Base-by-base conservation (phyloP, 2,329 filamentous ascomycete genomes). In the Hymenoscyphus scutula region DNA sequence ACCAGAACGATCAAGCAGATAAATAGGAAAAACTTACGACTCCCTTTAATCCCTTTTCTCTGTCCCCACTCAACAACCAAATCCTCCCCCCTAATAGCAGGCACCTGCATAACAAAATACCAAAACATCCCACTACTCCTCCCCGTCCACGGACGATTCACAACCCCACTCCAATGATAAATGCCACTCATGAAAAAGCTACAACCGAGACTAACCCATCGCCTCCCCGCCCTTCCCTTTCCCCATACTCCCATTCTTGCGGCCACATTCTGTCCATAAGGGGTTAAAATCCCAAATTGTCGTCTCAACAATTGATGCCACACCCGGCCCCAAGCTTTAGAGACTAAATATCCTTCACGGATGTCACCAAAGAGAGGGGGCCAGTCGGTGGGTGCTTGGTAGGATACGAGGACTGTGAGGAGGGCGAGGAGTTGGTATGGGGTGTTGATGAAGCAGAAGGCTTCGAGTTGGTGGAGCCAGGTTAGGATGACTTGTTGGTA, bases 401-500 rank as follows among this genome's bases (percentile, higher is more conserved):
- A 34, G 13, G 30, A 23, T 2, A 59, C 34, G 19, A 38, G 27
- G 17, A 63, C 58, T n/a, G 53, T 57, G 7, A 60, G 45, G 45
- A 63, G 27, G 13, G 58, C 58, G 15, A 34, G 23, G 53, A 58
- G 32, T 56, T 63, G 58, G 34, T 63, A 63, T 3, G 58, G 62
- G 13, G 60, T 38, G 27, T 63, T 63, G 30, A 63, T 63, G 32
- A 55, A 57, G 54, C 58, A 34, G 62, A 63, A 63, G 29, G 58
- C 58, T 53, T 63, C 62, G 58, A 63, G 62, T 58, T 60, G 62
- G 45, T 63, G 62, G 10, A 63, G 58, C 62, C 62, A 63, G 25
- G 62, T 63, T 23, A 63, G 62, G 25, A 58, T 7, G 25, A 63
- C 34, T 57, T 63, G 62, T 19, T 53, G 25, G 37, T 10, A 30